Base-by-base conservation (phyloP, 805 yeast genomes). In the Yarrowia porcina region DNA sequence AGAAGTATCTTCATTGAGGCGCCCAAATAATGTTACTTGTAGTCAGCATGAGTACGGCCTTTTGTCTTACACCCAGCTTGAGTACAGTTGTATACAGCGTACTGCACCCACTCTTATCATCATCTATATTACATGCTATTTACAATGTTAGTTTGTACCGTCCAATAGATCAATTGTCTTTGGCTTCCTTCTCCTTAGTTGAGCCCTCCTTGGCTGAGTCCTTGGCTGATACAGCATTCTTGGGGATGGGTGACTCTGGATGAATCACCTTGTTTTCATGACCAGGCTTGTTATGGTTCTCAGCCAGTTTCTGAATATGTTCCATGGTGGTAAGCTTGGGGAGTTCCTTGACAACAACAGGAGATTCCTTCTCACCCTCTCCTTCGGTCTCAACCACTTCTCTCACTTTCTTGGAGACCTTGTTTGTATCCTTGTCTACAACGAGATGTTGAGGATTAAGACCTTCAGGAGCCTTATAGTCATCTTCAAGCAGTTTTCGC, bases 391-490 rank as follows among this genome's bases (percentile, higher is more conserved):
- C 45, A 15, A 20, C 36, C 2, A n/a, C 36, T 25, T 52, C 63
- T 33, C 63, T n/a, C n/a, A 35, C 63, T 21, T n/a, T 25, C 44
- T 59, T 59, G 21, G 54, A 38, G 15, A 32, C 41, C 50, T 56
- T 28, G 23, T 13, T 47, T 10, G 42, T 47, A 45, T 63, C 62
- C 62, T 44, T 32, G 64, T 62, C 45, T 54, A 52, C 41, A 61
- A 77, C 76, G 50, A 83, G 72, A 10, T 81, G 74, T 23, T 72
- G 68, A 1, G 88, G 86, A 30, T 75, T 74, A 57, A 77, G 73
- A 20, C 77, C 82, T 18, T 72, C 74, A 0, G 85, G 82, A 1
- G 82, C 79, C 23, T 74, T 76, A 57, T 80, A 83, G 64, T 82
- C 86, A 32, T 82, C 84, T 1, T 80, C 61, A 17, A 71, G 65